Conservation (phyloP, 2,329 filamentous ascomycete genomes). For the Nigrograna mackinnonii region DNA sequence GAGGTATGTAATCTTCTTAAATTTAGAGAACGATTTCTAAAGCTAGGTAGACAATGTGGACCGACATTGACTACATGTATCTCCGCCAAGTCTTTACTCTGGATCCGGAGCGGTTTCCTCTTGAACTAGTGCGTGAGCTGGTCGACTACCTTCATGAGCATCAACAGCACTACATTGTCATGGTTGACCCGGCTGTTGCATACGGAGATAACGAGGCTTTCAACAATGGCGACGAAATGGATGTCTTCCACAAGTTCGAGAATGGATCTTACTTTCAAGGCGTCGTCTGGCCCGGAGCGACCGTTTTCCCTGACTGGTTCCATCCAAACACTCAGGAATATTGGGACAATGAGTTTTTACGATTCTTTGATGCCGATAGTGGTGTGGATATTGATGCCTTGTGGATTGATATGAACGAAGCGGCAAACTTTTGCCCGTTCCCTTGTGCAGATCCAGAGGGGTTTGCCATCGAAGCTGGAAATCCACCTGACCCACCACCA, state of each 20-base stretch:
- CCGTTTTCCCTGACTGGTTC: conserved; percentile 79
- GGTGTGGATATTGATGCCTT: conserved; percentile 77
- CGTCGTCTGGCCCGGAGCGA: conserved; percentile 77
- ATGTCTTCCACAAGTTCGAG: conserved; percentile 53
- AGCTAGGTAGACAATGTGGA: conserved; percentile 69
- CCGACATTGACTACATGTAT: conserved; percentile 73
- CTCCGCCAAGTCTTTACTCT: conserved; percentile 64
- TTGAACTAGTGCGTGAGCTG: conserved; percentile 64
- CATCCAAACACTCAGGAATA: conserved; percentile 64
- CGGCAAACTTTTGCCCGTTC: conserved; percentile 37
- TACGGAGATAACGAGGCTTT: conserved; percentile 55
- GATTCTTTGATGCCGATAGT: conserved; percentile 65
- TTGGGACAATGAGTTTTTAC: conserved; percentile 70
- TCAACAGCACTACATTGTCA: conserved; percentile 73
- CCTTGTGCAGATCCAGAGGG: conserved; percentile 52
- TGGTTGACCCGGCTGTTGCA: conserved; percentile 74
- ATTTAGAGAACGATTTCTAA: background rate
- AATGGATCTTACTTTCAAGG: conserved; percentile 64
- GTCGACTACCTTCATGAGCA: conserved; percentile 67
- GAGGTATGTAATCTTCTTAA: conserved; percentile 18
- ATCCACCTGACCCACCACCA: conserved; percentile 66
- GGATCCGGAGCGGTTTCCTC: conserved; percentile 66
- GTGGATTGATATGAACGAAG: conserved; percentile 54
- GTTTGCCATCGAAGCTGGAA: conserved; percentile 47
- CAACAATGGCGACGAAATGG: conserved; percentile 62